Conservation (phyloP, 2,329 filamentous ascomycete species). For the Dothidotthia symphoricarpi region DNA sequence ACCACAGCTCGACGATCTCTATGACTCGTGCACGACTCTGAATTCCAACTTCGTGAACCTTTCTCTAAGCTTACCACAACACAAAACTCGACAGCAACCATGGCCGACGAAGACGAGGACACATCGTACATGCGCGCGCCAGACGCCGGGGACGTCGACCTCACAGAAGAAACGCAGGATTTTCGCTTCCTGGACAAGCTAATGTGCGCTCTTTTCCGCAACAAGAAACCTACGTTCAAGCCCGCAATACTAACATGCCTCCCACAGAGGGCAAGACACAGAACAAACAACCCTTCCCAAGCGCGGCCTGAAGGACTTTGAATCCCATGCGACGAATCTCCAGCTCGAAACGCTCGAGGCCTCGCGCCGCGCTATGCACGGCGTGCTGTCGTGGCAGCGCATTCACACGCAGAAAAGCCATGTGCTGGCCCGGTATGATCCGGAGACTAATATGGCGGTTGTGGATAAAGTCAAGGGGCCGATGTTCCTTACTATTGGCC, state of each 20-base stretch:
- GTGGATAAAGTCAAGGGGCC: conserved; percentile 71
- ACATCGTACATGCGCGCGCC: conserved; percentile 24
- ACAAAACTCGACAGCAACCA: conserved; percentile 6
- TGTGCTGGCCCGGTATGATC: conserved; percentile 71
- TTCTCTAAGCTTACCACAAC: too few relatives aligned
- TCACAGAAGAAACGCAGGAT: conserved; percentile 81
- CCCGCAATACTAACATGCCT: conserved; percentile 5
- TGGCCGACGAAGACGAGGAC: conserved; percentile 42
- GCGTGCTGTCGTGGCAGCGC: conserved; percentile 75
- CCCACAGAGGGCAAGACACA: conserved; percentile 21
- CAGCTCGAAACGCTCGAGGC: conserved; percentile 77
- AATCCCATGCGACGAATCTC: conserved; percentile 80
- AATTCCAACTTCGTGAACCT: too few relatives aligned
- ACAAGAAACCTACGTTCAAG: too few relatives aligned
- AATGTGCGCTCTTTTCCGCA: conserved; percentile 48
- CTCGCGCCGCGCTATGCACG: conserved; percentile 84
- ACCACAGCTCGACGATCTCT: too few relatives aligned
- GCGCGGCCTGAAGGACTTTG: conserved; percentile 95
- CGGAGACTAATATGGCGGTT: conserved; percentile 58
- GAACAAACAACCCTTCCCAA: conserved; percentile 66
- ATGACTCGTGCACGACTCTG: too few relatives aligned
- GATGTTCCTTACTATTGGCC: conserved; percentile 75
- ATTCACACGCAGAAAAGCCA: conserved; percentile 68
- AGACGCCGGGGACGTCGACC: conserved; percentile 44
- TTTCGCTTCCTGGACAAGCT: conserved; percentile 70